Evolutionary conservation across 331 rosid species (phyloP).

Genomic region (Phaseolus coccineus): DNA sequence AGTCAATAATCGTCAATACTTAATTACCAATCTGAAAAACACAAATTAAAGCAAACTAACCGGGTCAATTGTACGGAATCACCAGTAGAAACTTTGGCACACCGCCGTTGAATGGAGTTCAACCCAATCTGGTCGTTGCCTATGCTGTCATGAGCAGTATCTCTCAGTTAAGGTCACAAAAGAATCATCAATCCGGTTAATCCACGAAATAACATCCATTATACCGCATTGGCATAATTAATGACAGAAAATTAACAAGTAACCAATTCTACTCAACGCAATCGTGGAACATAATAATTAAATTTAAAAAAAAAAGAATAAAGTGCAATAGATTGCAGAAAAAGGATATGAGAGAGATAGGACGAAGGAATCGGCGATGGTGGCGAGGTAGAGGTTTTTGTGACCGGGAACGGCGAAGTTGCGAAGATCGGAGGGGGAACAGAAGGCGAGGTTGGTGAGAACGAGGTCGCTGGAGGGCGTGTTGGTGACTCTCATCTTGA

Average conservation of each 20-base stretch:
- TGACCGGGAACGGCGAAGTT: conserved; percentile 71
- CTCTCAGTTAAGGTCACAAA: conserved; percentile 68
- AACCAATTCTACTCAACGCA: not conserved
- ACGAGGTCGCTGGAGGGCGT: conserved; percentile 80
- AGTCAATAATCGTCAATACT: not conserved
- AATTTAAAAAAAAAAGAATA: not conserved
- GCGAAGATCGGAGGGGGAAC: conserved; percentile 75
- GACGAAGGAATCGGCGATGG: conserved; percentile 71
- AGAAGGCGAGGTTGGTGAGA: conserved; percentile 75
- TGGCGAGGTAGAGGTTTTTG: conserved; percentile 61
- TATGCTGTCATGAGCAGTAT: conserved; percentile 75
- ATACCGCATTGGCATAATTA: conserved; percentile 26
- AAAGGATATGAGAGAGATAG: conserved; percentile 84
- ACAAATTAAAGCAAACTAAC: conserved; percentile 48
- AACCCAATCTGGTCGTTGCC: conserved; percentile 72
- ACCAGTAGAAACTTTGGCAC: conserved; percentile 77
- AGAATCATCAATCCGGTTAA: conserved; percentile 7
- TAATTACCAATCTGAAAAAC: conserved; percentile 26
- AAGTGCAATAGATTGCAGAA: not conserved
- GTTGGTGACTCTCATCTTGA: conserved; percentile 65
- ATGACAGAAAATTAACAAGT: not conserved
- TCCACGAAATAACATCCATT: conserved; percentile 11
- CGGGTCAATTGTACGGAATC: conserved; percentile 63
- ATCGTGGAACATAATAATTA: not conserved
- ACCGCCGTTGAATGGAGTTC: conserved; percentile 85